These are phyloP conservation scores for Pachyrhizus erosus DNA, from an alignment of 306 rosid species.

Conservation along the genomic window DNA sequence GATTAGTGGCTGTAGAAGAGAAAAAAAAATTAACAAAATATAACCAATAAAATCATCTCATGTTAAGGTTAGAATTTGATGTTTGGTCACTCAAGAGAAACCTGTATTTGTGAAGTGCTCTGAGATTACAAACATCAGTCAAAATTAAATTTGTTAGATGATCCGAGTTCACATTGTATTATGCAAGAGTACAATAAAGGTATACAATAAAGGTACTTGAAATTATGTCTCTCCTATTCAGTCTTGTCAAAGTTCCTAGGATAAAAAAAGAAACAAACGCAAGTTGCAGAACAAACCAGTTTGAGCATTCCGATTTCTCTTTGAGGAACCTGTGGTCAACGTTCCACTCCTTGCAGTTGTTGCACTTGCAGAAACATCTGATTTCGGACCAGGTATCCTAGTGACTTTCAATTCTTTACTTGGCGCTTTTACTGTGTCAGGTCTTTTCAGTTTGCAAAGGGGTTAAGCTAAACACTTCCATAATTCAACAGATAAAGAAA, in stretches of 20 bases:
- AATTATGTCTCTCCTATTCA: constrained; percentile 11
- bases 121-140: constrained; percentile 35
- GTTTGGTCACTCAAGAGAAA: constrained; percentile 9
- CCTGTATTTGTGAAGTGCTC: neutral
- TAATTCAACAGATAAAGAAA: constrained; percentile 30
- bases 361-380: constrained; percentile 45
- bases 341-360: constrained; percentile 53
- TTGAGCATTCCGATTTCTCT: constrained; percentile 59
- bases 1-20: constrained; percentile 41
- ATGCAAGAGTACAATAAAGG: neutral
- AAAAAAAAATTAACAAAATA: constrained; percentile 42
- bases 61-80: neutral
- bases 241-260: constrained; percentile 21
- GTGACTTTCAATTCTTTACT: constrained; percentile 58
- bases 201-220: neutral
- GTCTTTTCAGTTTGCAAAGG: constrained; percentile 63
- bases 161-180: constrained; percentile 19
- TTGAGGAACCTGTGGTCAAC: constrained; percentile 49
- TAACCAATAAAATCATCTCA: constrained; percentile 11
- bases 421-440: constrained; percentile 52
- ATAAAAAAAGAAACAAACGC: constrained; percentile 18
- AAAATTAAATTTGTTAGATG: neutral
- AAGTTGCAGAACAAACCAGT: constrained; percentile 53
- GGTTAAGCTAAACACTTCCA: constrained; percentile 63
- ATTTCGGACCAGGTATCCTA: constrained; percentile 58